Base-by-base conservation (phyloP, 169 alveolate genomes). In the Nephromyces sp. region DNA sequence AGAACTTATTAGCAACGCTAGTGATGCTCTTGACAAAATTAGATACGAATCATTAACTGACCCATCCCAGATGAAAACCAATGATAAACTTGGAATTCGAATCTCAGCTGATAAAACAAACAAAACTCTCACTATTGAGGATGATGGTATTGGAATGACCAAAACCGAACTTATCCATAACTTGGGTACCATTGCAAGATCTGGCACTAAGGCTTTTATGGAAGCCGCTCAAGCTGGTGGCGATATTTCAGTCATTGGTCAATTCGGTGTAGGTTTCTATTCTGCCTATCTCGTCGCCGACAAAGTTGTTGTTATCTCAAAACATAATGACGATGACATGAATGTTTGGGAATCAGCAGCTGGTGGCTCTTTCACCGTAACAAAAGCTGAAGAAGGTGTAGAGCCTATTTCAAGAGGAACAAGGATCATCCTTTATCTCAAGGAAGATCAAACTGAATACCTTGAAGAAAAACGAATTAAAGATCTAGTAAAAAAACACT, bases 241-340 rank as follows among this genome's bases (percentile, higher is more conserved):
- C 28, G 99, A 96, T 79, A 93, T 96, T 77, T 88, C 97, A 72
- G 94, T 97, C 98, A 97, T 97, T 76, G 99, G 99, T 28, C 99
- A 97, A 90, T 96, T 97, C 76, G 99, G 99, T 86, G 99, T 96
- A 34, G 99, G 99, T 77, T 97, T 97, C 89, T 96, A 95, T 88
- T 94, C 99, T n/a, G 98, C 99, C 29, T 97, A 95, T 88, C 93
- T 97, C 67, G 99, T 97, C 24, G 98, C 99, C 29, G 98, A 95
- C 81, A 95, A 92, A 89, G 99, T 97, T 34, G 89, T 94, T 1
- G 99, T 97, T 43, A 88, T 97, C 35, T 86, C 98, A 52, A 94
- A 95, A 80, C 90, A 93, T 86, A 93, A 94, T 80, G 98, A 94
- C 57, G 99, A 95, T 77, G 97, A 90, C 57, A 97, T 92, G 84